Evolutionary conservation across 139 green algal species (phyloP), one percentile per base, ranked within the genome.

Genomic region (Chlorella vulgaris): DNA sequence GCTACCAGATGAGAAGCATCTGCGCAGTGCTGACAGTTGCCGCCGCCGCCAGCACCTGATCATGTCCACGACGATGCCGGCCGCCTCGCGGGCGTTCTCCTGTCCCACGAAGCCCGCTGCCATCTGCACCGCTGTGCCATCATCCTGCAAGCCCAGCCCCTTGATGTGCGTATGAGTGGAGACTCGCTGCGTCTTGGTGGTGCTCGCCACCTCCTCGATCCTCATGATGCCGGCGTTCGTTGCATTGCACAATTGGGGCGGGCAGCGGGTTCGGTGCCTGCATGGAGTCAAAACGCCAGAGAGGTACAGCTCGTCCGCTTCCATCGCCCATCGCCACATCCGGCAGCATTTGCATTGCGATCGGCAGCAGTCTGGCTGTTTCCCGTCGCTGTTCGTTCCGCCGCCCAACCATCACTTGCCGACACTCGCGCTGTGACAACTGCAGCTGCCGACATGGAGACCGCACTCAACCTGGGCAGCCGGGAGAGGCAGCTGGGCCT

Each of bases 81-180:
- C 98, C 26, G 97, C 97, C 80, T 99, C 96, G 1, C 97, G 90
- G 0, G 96, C 95, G 60, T 94, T 82, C 83, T 98, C 96, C 81
- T 98, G 96, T 3, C 96, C 96, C 3, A 99, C 95, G 78, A 98
- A 99, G 15, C 96, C 96, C 0, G 94, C 90, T 31, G 88, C 92
- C 81, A 96, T 84, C 7, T 89, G 82, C 29, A 94, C 76, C 7
- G 96, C 90, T 0, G 62, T 87, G 63, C 96, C 96, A 88, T 97
- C 91, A 7, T 98, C 94, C 53, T 91, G 84, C 8, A 99, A 78
- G 21, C 96, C 96, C 5, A 99, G 86, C 2, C 94, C 97, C 83
- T 98, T 98, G 91, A 99, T 99, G 81, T 99, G 97, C 26, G 97
- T 98, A 87, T 99, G 97, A 0, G 96, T 96, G 6, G 95, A 96